phyloP scores from a whole-genome alignment of 768 basidiomycete species.

The Boletus rubropictus region DNA sequence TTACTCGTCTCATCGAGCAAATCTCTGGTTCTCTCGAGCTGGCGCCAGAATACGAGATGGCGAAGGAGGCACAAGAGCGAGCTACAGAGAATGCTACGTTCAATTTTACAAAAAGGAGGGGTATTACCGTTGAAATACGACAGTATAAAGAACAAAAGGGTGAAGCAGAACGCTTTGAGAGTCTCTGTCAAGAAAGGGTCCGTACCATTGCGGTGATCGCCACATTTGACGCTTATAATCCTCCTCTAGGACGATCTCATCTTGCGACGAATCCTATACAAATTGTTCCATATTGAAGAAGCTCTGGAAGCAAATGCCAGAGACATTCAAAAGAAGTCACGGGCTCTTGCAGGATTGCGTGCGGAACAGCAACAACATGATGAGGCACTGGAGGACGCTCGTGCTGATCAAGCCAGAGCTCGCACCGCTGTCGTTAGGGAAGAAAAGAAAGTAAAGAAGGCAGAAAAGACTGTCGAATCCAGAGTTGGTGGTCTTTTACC shows the following conservation, averaged over 20 bases:
- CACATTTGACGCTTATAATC: constrained; percentile 3
- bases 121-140: constrained; percentile 91
- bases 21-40: constrained; percentile 93
- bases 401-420: constrained; percentile 75
- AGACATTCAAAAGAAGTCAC: constrained; percentile 68
- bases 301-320: constrained; percentile 68
- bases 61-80: constrained; percentile 79
- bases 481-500: constrained; percentile 48
- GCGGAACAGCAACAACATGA: constrained; percentile 69
- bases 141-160: constrained; percentile 96
- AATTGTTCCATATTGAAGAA: constrained; percentile 84
- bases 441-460: constrained; percentile 84
- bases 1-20: constrained; percentile 88
- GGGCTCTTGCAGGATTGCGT: constrained; percentile 60
- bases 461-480: constrained; percentile 81
- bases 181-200: constrained; percentile 68
- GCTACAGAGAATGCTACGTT: constrained; percentile 93
- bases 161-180: constrained; percentile 86
- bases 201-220: constrained; percentile 17
- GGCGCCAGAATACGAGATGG: constrained; percentile 80
- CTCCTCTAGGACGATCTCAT: constrained; percentile 67
- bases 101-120: constrained; percentile 91
- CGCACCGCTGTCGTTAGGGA: constrained; percentile 71
- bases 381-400: constrained; percentile 62
- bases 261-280: constrained; percentile 77